These are phyloP conservation scores for Euphrasia arctica DNA, from an alignment of 305 asterid genomes.

Conservation along the genomic window DNA sequence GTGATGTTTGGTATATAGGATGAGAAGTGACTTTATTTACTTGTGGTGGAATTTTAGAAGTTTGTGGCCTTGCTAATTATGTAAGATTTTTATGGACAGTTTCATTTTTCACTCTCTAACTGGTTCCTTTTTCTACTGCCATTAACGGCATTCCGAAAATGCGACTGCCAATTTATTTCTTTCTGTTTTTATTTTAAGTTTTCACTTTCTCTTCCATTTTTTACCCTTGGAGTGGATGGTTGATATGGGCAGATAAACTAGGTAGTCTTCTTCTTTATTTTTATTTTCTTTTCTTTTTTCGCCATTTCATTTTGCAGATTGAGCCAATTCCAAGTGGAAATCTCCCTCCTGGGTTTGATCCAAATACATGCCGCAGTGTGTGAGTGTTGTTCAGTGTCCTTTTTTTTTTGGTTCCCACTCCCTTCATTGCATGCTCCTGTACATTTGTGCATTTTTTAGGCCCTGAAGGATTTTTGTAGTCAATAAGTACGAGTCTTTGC, in stretches of 20 bases:
- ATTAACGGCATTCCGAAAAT: not conserved
- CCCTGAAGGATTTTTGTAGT: not conserved
- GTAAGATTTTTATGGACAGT: not conserved
- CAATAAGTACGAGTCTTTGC: constrained; percentile 15
- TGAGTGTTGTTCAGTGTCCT: constrained; percentile 44
- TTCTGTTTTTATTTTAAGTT: not conserved
- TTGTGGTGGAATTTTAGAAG: not conserved
- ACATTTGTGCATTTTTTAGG: constrained; percentile 7
- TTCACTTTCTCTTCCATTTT: not conserved
- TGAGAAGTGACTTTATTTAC: not conserved
- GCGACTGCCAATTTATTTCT: no score
- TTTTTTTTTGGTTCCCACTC: constrained; percentile 2
- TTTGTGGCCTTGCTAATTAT: not conserved
- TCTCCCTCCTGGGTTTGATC: constrained; percentile 97
- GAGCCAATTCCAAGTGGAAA: constrained; percentile 82
- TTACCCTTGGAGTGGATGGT: constrained; percentile 27
- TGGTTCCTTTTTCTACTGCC: not conserved
- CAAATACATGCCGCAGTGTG: constrained; percentile 98
- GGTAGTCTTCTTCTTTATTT: constrained; percentile 28
- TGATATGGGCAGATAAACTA: constrained; percentile 26
- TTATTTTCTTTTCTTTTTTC: constrained; percentile 31
- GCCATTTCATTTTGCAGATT: constrained; percentile 67
- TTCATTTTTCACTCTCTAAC: not conserved
- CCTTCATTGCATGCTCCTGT: constrained; percentile 20
- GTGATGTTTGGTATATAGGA: not conserved